phyloP scores from a whole-genome alignment of 805 yeast species.

The Candida glaebosa region DNA sequence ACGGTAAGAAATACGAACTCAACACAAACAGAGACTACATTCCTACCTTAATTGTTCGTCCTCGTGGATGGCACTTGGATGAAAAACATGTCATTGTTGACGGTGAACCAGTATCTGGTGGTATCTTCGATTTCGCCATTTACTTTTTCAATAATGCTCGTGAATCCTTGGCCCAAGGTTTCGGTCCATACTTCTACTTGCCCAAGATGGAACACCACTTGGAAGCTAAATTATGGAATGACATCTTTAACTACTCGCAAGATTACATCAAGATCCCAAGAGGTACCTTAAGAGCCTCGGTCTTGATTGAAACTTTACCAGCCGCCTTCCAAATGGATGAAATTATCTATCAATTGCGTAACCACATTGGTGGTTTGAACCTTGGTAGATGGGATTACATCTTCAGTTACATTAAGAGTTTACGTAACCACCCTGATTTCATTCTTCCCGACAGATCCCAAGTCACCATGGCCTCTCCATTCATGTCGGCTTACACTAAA shows the following conservation, averaged over 20 bases:
- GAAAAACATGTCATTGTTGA: slow-evolving; percentile 71
- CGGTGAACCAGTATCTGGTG: slow-evolving; percentile 75
- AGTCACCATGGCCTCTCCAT: slow-evolving; percentile 78
- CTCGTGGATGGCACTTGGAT: slow-evolving; percentile 85
- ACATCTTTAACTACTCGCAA: slow-evolving; percentile 71
- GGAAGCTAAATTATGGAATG: slow-evolving; percentile 84
- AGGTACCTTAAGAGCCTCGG: slow-evolving; percentile 80
- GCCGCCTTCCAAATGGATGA: slow-evolving; percentile 88
- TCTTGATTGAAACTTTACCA: slow-evolving; percentile 77
- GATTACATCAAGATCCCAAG: slow-evolving; percentile 65
- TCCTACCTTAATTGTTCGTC: slow-evolving; percentile 79
- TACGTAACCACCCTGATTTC: slow-evolving; percentile 64
- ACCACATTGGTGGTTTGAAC: slow-evolving; percentile 76
- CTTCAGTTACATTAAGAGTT: slow-evolving; percentile 72
- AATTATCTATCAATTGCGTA: slow-evolving; percentile 70
- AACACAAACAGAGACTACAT: slow-evolving; percentile 50
- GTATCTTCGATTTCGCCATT: slow-evolving; percentile 74
- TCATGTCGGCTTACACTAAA: slow-evolving; percentile 75
- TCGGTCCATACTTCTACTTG: slow-evolving; percentile 77
- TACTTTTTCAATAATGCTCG: slow-evolving; percentile 75
- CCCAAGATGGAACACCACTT: slow-evolving; percentile 86
- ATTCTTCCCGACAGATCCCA: slow-evolving; percentile 76
- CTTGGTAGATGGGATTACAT: slow-evolving; percentile 92
- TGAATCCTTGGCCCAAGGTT: slow-evolving; percentile 57
- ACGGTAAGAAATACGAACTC: slow-evolving; percentile 44